Conservation (phyloP, 2,329 filamentous ascomycete species). For the Aplosporella prunicola region DNA sequence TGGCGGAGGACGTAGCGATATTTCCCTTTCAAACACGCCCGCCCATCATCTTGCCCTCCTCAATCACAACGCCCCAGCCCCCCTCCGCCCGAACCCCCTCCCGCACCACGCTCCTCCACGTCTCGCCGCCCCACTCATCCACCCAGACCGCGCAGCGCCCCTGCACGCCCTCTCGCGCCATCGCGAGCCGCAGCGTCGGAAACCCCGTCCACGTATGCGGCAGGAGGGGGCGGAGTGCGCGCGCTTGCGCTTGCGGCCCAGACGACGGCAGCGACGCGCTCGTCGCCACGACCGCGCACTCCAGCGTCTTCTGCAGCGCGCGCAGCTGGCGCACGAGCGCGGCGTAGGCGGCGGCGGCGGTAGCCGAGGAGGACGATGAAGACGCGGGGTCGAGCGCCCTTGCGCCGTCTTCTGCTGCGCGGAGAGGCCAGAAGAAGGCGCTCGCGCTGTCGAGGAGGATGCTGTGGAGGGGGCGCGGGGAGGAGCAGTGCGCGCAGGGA, state of each 20-base stretch:
- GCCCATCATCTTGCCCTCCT: no score
- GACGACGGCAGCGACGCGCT: neutral
- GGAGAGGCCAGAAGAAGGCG: slow-evolving; percentile 47
- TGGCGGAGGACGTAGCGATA: no score
- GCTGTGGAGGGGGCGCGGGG: slow-evolving; percentile 37
- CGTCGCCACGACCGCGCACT: slow-evolving; percentile 6
- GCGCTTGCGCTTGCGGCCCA: slow-evolving; percentile 11
- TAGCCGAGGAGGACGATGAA: neutral
- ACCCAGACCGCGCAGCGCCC: neutral
- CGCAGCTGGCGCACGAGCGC: slow-evolving; percentile 13
- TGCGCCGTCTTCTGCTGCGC: slow-evolving; percentile 22
- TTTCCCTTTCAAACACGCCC: no score
- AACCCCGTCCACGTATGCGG: slow-evolving; percentile 24
- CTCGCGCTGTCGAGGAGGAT: slow-evolving; percentile 47
- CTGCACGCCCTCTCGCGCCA: slow-evolving; percentile 24
- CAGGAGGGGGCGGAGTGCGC: slow-evolving; percentile 18
- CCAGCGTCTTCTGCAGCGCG: neutral
- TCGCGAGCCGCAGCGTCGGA: slow-evolving; percentile 23
- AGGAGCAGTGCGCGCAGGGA: slow-evolving; percentile 34
- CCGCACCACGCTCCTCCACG: neutral
- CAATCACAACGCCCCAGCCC: no score
- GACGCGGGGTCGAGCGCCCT: slow-evolving; percentile 1
- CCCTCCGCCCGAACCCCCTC: no score
- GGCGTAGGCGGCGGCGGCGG: slow-evolving; percentile 10
- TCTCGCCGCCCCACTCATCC: neutral